Evolutionary conservation across 352 stramenopile species (phyloP), one percentile per base, ranked within the genome.

Genomic region (Globisporangium radiosum): DNA sequence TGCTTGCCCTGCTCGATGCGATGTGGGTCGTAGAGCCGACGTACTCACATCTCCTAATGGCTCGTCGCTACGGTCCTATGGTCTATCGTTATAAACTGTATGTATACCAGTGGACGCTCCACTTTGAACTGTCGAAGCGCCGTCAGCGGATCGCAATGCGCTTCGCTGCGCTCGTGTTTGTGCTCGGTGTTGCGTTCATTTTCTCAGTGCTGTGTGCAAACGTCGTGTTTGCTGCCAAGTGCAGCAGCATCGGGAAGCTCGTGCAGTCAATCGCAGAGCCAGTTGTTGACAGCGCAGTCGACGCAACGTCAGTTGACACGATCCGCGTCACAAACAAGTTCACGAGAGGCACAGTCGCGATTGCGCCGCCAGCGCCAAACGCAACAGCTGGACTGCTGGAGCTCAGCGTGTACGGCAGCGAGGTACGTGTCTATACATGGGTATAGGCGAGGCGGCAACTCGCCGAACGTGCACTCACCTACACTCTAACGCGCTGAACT

Each of bases 171-270:
- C 62, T 80, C 19, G 36, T 86, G 4, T 74, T 82, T 47, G 47
- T 80, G 9, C 52, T 89, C 3, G 72, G 64, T 1, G 65, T 90
- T 19, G 60, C 69, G 14, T 77, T 90, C 48, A 77, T 92, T 40
- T 68, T 82, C 42, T 75, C 69, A 0, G 62, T 83, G 19, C 76
- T 83, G 67, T 73, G 69, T 49, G 66, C 77, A 42, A 92, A 82
- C 52, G 76, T 90, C 8, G 72, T 88, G 19, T 86, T 92, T 43
- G 64, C 78, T 10, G 71, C 76, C 11, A 87, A 92, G 59, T 89
- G 82, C 66, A 77, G 71, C 62, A 81, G 71, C 19, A 86, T 90
- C 36, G 73, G 76, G 55, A 85, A 73, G 59, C 61, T 71, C 5
- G 60, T 85, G 42, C 64, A 71, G n/a, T 69, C 77, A 0, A 54